Base-by-base conservation (phyloP, 495 filamentous ascomycete species). In the Penicillium ochrochloron region DNA sequence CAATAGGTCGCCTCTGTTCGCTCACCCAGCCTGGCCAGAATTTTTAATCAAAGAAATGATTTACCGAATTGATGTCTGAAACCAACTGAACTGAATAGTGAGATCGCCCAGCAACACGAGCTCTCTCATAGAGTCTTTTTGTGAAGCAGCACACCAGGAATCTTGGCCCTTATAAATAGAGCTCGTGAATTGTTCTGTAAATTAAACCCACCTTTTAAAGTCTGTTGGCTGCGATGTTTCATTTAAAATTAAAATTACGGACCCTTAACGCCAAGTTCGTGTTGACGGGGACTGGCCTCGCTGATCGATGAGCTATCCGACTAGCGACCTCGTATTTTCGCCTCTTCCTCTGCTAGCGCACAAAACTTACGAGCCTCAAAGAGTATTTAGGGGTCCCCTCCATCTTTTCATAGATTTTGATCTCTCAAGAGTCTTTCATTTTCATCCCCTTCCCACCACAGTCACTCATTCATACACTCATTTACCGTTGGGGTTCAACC, bases 321-420 rank as follows among this genome's bases (percentile, higher is more conserved):
- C 44, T 25, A 48, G 44, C 4, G 19, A 48, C 44, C 44, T 48
- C 44, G 44, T 48, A 48, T 48, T 48, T 48, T 25, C 25, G 44
- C 44, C 19, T 48, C 44, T 23, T 48, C 19, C 44, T 25, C 10
- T 25, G 23, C 25, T 48, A 48, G 44, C 44, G 44, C 44, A 48
- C 44, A 48, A 25, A 23, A 23, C 44, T 48, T 48, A 48, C 44
- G 44, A 25, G 44, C 44, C 44, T 48, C 44, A 48, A 48, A 48
- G 44, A 25, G 44, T 48, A 48, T 48, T 48, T 48, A 48, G 44
- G 44, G 44, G 19, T 12, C 21, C 10, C 44, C 19, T 48, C 44
- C 44, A 48, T 48, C 44, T 21, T 23, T 25, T 25, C 10, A 5
- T 19, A 25, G 11, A 23, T 48, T 21, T 48, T 48, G 44, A 21